A percentile compares a stretch with the other conserved stretches of the same genome.
Evolutionary conservation across 495 filamentous ascomycete species (phyloP).

Genomic region (Hamigera avellanea): DNA sequence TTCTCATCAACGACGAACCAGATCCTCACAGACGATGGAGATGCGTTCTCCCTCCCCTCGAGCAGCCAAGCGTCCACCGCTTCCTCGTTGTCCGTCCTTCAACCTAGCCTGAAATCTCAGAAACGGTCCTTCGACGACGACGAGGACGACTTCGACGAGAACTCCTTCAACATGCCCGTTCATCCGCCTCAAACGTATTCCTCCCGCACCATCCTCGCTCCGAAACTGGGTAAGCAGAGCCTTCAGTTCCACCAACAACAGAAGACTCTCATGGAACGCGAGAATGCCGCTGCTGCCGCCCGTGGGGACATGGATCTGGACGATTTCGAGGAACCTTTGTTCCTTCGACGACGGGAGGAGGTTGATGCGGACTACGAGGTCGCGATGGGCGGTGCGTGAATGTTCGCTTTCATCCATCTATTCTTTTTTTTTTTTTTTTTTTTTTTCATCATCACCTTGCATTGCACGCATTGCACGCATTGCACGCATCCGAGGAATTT

Average conservation of each 20-base stretch:
- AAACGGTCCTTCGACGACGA: conserved; percentile 13
- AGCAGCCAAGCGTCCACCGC: conserved; percentile 33
- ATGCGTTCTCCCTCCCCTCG: conserved; percentile 28
- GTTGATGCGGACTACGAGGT: conserved; percentile 26
- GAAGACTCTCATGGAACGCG: conserved; percentile 1
- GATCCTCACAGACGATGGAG: conserved; percentile 25
- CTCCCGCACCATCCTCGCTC: conserved; percentile 23
- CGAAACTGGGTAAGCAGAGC: conserved; percentile 20
- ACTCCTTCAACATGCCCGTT: not conserved
- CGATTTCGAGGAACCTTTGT: conserved; percentile 33
- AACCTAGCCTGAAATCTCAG: conserved; percentile 4
- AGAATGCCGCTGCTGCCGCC: conserved; percentile 4
- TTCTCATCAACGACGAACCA: not conserved
- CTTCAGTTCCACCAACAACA: conserved; percentile 1
- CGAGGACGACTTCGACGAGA: conserved; percentile 6
- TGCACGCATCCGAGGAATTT: too few species aligned
- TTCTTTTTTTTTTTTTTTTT: conserved; percentile 1
- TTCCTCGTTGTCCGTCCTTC: conserved; percentile 13
- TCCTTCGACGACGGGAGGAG: conserved; percentile 30
- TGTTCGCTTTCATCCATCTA: conserved; percentile 1
- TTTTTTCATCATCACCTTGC: too few species aligned
- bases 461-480: too few species aligned
- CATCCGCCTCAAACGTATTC: not conserved
- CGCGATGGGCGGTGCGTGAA: conserved; percentile 16
- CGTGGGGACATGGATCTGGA: conserved; percentile 31